Conservation (phyloP, 192 early-diverging fungal species). For the Funneliformis mosseae region DNA sequence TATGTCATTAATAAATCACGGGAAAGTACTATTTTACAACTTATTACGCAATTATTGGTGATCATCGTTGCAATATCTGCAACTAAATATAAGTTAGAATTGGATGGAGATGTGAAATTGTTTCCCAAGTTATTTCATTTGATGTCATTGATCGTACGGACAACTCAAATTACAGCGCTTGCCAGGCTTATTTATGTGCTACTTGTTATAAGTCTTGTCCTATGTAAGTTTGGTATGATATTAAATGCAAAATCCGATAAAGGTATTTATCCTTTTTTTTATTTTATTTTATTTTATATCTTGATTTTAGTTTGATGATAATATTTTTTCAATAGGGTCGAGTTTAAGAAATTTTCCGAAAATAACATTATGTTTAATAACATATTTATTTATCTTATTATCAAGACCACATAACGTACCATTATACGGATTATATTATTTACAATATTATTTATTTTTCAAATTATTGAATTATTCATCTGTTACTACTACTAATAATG, state of each 20-base stretch:
- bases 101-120: background rate
- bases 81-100: conserved; percentile 13
- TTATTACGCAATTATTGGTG: background rate
- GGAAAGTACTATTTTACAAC: background rate
- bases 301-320: background rate
- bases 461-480: background rate
- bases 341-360: conserved; percentile 32
- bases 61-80: background rate
- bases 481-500: conserved; percentile 14
- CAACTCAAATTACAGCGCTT: background rate
- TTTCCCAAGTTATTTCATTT: background rate
- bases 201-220: background rate
- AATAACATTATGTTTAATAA: conserved; percentile 47
- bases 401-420: conserved; percentile 63
- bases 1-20: background rate
- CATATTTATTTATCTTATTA: conserved; percentile 66
- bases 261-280: background rate
- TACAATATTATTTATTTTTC: conserved; percentile 50
- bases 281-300: background rate
- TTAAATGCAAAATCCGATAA: background rate
- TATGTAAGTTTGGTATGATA: background rate
- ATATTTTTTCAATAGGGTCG: background rate
- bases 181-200: conserved; percentile 13
- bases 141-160: background rate
- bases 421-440: conserved; percentile 56